phyloP scores from a whole-genome alignment of 2,329 filamentous ascomycete species.

The Ceratocystis lukuohia region DNA sequence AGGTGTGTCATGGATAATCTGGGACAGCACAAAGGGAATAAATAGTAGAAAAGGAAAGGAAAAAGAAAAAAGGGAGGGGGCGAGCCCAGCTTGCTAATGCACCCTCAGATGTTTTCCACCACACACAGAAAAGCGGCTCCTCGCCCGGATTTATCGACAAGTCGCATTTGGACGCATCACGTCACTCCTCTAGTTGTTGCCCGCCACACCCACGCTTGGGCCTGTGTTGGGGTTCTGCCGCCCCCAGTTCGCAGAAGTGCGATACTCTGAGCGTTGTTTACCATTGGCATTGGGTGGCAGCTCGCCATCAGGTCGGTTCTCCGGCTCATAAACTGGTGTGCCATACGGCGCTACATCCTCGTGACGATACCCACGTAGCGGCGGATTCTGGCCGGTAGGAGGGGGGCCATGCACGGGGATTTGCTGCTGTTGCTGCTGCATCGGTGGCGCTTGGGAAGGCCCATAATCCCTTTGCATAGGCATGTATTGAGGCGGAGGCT shows the following conservation, averaged over 20 bases:
- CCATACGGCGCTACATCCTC: slow-evolving; percentile 16
- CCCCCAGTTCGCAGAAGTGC: slow-evolving; percentile 40
- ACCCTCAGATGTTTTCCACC: no score
- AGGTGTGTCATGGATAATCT: no score
- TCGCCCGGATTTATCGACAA: not conserved
- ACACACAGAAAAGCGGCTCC: slow-evolving; percentile 15
- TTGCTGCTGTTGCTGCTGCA: not conserved
- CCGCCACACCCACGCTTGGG: slow-evolving; percentile 37
- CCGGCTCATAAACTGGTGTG: slow-evolving; percentile 30
- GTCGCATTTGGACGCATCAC: not conserved
- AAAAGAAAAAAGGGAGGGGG: slow-evolving; percentile 21
- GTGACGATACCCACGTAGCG: slow-evolving; percentile 15
- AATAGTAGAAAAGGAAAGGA: slow-evolving; percentile 13
- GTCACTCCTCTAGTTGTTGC: slow-evolving; percentile 26
- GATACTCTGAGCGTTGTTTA: slow-evolving; percentile 31
- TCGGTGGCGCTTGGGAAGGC: slow-evolving; percentile 9
- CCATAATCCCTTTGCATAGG: slow-evolving; percentile 15
- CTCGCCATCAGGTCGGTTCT: slow-evolving; percentile 33
- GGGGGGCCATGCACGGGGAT: slow-evolving; percentile 5
- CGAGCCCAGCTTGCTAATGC: slow-evolving; percentile 23
- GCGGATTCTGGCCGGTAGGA: slow-evolving; percentile 4
- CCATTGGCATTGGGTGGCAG: slow-evolving; percentile 30
- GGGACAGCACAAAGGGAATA: no score
- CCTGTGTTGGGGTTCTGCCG: slow-evolving; percentile 26
- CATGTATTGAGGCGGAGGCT: slow-evolving; percentile 15